Conservation (phyloP, 257 asterid species). For the Linaria vulgaris region DNA sequence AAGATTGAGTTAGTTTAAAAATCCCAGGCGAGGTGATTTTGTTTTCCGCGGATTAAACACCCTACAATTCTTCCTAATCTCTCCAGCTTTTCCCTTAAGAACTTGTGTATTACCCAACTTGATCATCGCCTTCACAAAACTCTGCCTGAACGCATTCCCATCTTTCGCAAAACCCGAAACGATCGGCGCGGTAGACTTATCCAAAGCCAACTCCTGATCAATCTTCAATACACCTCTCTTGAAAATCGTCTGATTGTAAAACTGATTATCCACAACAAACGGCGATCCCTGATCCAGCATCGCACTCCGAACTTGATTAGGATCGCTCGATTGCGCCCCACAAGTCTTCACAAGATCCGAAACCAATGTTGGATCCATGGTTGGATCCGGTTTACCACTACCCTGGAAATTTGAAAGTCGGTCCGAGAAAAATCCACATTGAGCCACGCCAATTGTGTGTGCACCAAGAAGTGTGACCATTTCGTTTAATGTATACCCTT, state of each 20-base stretch:
- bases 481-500: constrained; percentile 47
- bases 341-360: constrained; percentile 40
- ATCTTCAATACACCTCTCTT: constrained; percentile 62
- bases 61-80: constrained; percentile 52
- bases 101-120: constrained; percentile 43
- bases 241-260: constrained; percentile 45
- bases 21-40: not conserved
- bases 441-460: constrained; percentile 74
- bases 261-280: constrained; percentile 53
- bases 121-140: constrained; percentile 45
- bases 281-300: constrained; percentile 70
- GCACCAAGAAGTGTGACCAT: constrained; percentile 80
- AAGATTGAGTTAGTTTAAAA: too few relatives aligned
- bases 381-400: constrained; percentile 34
- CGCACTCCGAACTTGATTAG: constrained; percentile 22
- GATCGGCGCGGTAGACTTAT: constrained; percentile 37
- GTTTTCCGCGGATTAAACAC: constrained; percentile 34
- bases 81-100: constrained; percentile 43
- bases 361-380: constrained; percentile 56
- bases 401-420: constrained; percentile 32
- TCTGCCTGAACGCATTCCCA: constrained; percentile 25
- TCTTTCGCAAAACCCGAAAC: constrained; percentile 35
- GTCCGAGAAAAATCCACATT: constrained; percentile 59
- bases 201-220: constrained; percentile 58
- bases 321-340: constrained; percentile 38